Base-by-base conservation (phyloP, 2,329 filamentous ascomycete species). In the Harringtonia lauricola region DNA sequence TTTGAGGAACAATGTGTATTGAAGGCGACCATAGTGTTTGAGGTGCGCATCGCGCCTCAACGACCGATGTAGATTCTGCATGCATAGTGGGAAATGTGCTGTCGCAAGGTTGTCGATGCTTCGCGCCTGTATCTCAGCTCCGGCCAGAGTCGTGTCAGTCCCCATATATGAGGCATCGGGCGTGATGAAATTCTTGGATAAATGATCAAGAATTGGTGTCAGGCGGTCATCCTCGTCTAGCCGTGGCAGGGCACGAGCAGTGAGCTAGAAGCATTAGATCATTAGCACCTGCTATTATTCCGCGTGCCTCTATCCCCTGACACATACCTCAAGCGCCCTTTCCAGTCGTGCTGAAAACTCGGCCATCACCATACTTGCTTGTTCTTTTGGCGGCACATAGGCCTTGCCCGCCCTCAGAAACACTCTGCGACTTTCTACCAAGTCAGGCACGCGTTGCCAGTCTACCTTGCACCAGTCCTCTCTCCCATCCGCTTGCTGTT, bases 1-100 rank as follows among this genome's bases (percentile, higher is more conserved):
- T 64, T 98, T 98, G 46, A 98, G 73, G 74, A 98, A 98, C 4
- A 98, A 76, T 0, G 86, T 86, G 68, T 96, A 98, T 64, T 98
- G 92, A 10, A 96, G 71, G 50, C 92, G 85, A 14, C 88, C 89
- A 56, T 74, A 95, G 63, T 98, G 89, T 64, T 95, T 95, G 50
- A 98, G 71, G 58, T 98, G 89, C 13, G 81, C 81, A 57, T 94
- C 90, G 47, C 88, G 84, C 44, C 88, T 83, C 28, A 98, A 71
- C 3, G 83, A 84, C 43, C 78, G 81, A 62, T 98, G 92, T 21
- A 98, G 71, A 59, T 92, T 83, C 47, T 84, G 83, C 90, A 96
- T 96, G 67, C 92, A 96, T 8, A 94, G 76, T 0, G 88, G 88
- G 66, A 94, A 94, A 61, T 90, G 81, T 45, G 81, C 71, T 3